Conservation (phyloP, 139 green algal genomes). For the Protoeuglena noctilucae region DNA sequence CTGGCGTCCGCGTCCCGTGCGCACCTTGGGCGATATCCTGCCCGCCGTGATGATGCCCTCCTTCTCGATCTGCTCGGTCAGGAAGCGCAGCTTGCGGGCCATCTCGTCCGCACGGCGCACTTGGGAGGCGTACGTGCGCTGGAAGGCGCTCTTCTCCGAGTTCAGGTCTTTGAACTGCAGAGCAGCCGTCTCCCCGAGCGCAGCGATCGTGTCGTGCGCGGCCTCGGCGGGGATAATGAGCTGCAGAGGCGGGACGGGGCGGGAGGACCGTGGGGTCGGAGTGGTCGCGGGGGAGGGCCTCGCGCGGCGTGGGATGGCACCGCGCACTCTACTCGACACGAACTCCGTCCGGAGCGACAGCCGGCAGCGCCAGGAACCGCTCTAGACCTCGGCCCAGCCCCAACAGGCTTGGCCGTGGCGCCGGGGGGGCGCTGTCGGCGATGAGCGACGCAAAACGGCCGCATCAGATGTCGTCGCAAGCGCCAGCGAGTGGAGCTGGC, state of each 20-base stretch:
- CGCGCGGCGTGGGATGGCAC: too few relatives aligned
- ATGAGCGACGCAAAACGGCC: too few relatives aligned
- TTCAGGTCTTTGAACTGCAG: slow-evolving; percentile 92
- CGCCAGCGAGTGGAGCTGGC: too few relatives aligned
- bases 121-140: slow-evolving; percentile 83
- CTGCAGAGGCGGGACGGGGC: slow-evolving; percentile 26
- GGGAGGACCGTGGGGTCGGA: not conserved
- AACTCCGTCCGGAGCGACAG: too few relatives aligned
- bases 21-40: not conserved
- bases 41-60: slow-evolving; percentile 22
- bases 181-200: slow-evolving; percentile 70
- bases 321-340: too few relatives aligned
- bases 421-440: too few relatives aligned
- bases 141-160: slow-evolving; percentile 71
- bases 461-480: too few relatives aligned
- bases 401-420: too few relatives aligned
- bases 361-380: too few relatives aligned
- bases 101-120: slow-evolving; percentile 97
- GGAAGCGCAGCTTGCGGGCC: slow-evolving; percentile 82
- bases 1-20: too few relatives aligned
- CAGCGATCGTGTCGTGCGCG: slow-evolving; percentile 73
- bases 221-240: slow-evolving; percentile 92
- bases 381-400: too few relatives aligned
- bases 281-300: too few relatives aligned
- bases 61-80: slow-evolving; percentile 67